Base-by-base conservation (phyloP, 78 protist genomes). In the Dictyostelium firmibasis region DNA sequence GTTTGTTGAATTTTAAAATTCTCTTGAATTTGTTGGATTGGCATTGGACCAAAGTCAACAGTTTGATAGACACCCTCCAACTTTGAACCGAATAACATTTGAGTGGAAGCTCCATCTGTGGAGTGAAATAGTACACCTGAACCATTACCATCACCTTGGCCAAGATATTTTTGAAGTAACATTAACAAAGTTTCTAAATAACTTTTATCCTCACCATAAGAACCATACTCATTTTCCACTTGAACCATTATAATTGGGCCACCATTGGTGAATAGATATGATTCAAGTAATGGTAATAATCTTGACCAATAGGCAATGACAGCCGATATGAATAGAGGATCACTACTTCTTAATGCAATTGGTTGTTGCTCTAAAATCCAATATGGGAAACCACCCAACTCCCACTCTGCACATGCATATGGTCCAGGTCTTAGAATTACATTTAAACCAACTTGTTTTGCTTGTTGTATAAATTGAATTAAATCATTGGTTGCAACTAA, bases 181-280 rank as follows among this genome's bases (percentile, higher is more conserved):
- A 18, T 11, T 18, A 43, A 41, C 23, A 92, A 79, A 10, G 13
- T 25, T 27, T 86, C 62, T 14, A 96, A 44, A 57, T 92, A 79
- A 43, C 38, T 4, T 13, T 36, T 44, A 77, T 96, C 98, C 23
- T 89, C 72, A 1, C 98, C 97, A 53, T 91, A 97, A 25, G 67
- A 33, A 70, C 95, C 98, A 36, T 72, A 97, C 38, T 97, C 98
- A 72, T 96, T 96, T 25, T 96, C 97, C 0, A 96, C 85, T 69
- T 96, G 97, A 18, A 83, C 84, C 87, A 93, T 82, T n/a, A 96
- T 81, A 7, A 96, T 72, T 4, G 97, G 96, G 14, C 97, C 97
- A 25, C 96, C 96, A 8, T 92, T 92, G 0, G 79, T 11, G 50
- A 83, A 93, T n/a, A 92, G 78, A 41, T 64, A 62, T 8, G 33